Conservation (phyloP, 768 basidiomycete species). For the Hygrocybe punicea region DNA sequence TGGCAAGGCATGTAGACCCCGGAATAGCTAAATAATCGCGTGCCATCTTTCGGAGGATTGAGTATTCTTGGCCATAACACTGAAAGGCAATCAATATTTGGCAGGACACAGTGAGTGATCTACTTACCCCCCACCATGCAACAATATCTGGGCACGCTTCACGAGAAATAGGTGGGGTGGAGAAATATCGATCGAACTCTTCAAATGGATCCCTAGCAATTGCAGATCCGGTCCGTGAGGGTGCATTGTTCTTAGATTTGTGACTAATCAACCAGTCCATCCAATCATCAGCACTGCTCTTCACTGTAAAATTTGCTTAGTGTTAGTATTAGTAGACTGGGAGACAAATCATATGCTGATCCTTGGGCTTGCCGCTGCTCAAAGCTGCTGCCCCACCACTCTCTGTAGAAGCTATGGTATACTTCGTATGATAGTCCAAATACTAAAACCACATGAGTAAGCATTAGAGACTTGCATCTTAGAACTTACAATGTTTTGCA, state of each 20-base stretch:
- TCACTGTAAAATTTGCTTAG: too few relatives aligned
- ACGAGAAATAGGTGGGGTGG: background rate
- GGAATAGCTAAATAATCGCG: slow-evolving; percentile 18
- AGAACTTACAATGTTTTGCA: background rate
- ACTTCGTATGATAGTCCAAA: too few relatives aligned
- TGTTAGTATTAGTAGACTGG: too few relatives aligned
- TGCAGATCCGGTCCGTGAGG: too few relatives aligned
- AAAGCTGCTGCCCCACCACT: too few relatives aligned
- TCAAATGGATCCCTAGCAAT: slow-evolving; percentile 1
- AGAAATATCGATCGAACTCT: slow-evolving; percentile 4
- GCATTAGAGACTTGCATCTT: background rate
- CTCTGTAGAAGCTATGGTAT: too few relatives aligned
- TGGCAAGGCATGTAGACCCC: slow-evolving; percentile 6
- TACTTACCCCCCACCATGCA: slow-evolving; percentile 11
- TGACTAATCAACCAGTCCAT: slow-evolving; percentile 2
- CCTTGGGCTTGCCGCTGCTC: too few relatives aligned
- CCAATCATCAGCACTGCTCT: slow-evolving; percentile 5
- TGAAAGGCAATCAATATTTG: slow-evolving; percentile 1
- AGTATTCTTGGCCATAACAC: slow-evolving; percentile 9
- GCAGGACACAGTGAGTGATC: background rate
- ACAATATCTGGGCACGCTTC: slow-evolving; percentile 8
- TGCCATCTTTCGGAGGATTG: slow-evolving; percentile 10
- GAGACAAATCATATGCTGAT: too few relatives aligned
- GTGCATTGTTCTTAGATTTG: background rate
- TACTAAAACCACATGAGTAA: too few relatives aligned